Conservation (phyloP, 148 eudicot species). For the Cornus controversa region DNA sequence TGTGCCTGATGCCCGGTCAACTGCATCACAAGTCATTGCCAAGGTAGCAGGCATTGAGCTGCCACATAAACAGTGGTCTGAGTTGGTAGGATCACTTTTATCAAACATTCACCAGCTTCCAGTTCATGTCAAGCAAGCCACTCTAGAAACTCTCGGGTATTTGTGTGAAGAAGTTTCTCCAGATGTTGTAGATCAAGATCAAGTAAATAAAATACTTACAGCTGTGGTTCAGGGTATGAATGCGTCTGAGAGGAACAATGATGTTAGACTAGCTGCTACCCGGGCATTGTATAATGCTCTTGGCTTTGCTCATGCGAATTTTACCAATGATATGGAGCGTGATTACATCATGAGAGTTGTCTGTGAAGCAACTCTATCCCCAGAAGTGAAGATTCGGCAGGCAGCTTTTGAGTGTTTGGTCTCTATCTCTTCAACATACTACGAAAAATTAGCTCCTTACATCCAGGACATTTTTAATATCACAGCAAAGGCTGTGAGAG, state of each 20-base stretch:
- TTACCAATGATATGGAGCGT: background rate
- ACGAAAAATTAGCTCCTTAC: background rate
- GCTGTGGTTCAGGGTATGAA: constrained; percentile 85
- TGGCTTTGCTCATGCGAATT: constrained; percentile 12
- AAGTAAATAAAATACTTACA: constrained; percentile 77
- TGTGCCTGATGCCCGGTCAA: constrained; percentile 69
- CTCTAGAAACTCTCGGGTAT: constrained; percentile 76
- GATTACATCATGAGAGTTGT: constrained; percentile 1
- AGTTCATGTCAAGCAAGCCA: constrained; percentile 77
- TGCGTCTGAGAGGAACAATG: constrained; percentile 27
- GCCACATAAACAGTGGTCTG: constrained; percentile 89
- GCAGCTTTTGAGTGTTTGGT: constrained; percentile 3
- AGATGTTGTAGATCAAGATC: constrained; percentile 78
- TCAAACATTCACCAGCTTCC: constrained; percentile 70
- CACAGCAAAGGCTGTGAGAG: background rate
- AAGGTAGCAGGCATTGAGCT: constrained; percentile 82
- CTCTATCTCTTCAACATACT: background rate
- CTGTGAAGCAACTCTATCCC: background rate
- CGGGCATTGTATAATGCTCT: constrained; percentile 16
- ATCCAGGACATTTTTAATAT: background rate
- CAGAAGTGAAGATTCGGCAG: background rate
- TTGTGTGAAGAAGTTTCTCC: constrained; percentile 84
- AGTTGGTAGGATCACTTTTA: constrained; percentile 55
- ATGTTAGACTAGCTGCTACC: constrained; percentile 14
- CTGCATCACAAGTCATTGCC: constrained; percentile 84